phyloP scores from a whole-genome alignment of 2,329 filamentous ascomycete genomes.

The Calonectria honghensis region DNA sequence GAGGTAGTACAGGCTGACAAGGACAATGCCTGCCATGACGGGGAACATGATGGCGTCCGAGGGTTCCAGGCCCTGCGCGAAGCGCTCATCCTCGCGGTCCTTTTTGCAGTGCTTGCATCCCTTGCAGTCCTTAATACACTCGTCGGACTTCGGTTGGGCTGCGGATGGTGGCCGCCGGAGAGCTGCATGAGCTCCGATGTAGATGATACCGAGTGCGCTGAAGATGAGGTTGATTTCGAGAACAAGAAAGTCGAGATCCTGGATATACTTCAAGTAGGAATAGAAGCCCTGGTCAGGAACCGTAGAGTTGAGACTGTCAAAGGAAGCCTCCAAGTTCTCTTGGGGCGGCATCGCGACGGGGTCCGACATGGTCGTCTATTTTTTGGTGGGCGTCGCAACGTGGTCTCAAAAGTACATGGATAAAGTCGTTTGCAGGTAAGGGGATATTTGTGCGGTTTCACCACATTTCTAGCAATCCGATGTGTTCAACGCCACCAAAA shows the following conservation, averaged over 20 bases:
- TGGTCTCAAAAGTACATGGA: constrained; percentile 43
- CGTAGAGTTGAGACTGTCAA: constrained; percentile 58
- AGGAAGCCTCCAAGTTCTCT: constrained; percentile 42
- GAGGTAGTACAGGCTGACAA: constrained; percentile 88
- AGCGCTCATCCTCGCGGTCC: constrained; percentile 70
- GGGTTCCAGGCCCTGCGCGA: constrained; percentile 72
- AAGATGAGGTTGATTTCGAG: constrained; percentile 71
- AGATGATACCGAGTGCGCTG: constrained; percentile 88
- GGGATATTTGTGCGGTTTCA: background rate
- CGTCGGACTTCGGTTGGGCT: constrained; percentile 66
- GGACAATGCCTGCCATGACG: constrained; percentile 81
- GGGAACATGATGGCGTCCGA: constrained; percentile 92
- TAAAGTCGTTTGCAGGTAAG: background rate
- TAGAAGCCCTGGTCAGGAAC: constrained; percentile 49
- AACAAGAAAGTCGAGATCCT: constrained; percentile 64
- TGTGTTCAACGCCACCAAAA: constrained; percentile 6
- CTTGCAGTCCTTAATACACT: constrained; percentile 51
- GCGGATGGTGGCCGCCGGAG: constrained; percentile 89
- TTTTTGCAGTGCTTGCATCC: constrained; percentile 65
- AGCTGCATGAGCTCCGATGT: constrained; percentile 88
- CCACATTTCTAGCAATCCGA: constrained; percentile 22
- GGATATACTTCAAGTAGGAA: constrained; percentile 57
- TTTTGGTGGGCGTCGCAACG: constrained; percentile 43
- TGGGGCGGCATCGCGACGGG: constrained; percentile 47
- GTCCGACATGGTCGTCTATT: constrained; percentile 48